These are phyloP conservation scores for Phyllosticta citribraziliensis DNA, from an alignment of 2,329 filamentous ascomycete genomes.

Conservation along the genomic window DNA sequence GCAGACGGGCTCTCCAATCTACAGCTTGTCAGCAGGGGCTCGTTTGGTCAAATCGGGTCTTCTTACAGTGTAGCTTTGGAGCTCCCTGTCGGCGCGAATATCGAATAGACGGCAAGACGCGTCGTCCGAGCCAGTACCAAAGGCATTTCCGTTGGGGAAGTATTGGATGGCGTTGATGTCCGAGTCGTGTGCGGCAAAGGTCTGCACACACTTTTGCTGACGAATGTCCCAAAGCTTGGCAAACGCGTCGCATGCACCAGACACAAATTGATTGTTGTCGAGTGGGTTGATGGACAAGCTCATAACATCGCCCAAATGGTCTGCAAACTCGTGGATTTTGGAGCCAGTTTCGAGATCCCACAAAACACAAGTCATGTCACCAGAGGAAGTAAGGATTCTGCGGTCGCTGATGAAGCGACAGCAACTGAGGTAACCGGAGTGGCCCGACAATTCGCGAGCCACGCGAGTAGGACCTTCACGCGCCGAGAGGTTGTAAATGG, in stretches of 20 bases:
- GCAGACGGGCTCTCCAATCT: slow-evolving; percentile 96
- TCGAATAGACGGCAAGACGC: slow-evolving; percentile 96
- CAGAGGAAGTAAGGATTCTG: slow-evolving; percentile 93
- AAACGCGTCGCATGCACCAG: slow-evolving; percentile 97
- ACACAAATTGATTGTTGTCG: slow-evolving; percentile 98
- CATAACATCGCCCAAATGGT: slow-evolving; percentile 98
- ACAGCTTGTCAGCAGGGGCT: slow-evolving; percentile 3
- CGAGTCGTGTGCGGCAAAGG: slow-evolving; percentile 94
- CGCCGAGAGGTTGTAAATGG: slow-evolving; percentile 97
- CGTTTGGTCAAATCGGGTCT: background rate
- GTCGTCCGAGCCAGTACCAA: slow-evolving; percentile 95
- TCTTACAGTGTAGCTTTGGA: slow-evolving; percentile 57
- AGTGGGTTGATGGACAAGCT: slow-evolving; percentile 99
- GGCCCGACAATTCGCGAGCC: slow-evolving; percentile 87
- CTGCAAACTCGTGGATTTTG: slow-evolving; percentile 95
- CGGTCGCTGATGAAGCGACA: slow-evolving; percentile 98
- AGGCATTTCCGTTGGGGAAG: slow-evolving; percentile 97
- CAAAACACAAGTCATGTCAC: slow-evolving; percentile 99
- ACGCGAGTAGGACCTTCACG: slow-evolving; percentile 95
- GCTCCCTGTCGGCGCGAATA: slow-evolving; percentile 82
- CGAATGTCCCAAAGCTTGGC: slow-evolving; percentile 99
- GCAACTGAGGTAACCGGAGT: slow-evolving; percentile 95
- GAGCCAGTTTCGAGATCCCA: slow-evolving; percentile 98
- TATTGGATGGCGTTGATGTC: slow-evolving; percentile 99
- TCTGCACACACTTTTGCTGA: slow-evolving; percentile 95